Base-by-base conservation (phyloP, 495 filamentous ascomycete genomes). In the Penicillium herquei region DNA sequence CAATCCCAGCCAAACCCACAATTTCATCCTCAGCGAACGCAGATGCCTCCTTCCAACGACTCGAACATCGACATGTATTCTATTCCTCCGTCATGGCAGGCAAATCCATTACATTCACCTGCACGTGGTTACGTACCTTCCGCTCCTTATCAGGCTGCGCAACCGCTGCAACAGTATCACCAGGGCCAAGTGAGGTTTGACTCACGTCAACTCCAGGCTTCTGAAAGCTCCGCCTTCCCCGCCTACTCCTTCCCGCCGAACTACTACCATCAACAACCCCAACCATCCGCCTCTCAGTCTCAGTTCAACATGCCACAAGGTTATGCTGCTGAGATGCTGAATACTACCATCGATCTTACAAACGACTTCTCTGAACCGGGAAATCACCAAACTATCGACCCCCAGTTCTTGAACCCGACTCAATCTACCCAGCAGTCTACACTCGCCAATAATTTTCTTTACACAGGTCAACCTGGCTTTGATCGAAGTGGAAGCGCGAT, bases 321-420 rank as follows among this genome's bases (percentile, higher is more conserved):
- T 2, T 75, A 59, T 45, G 40, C 69, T 11, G 52, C 63, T 0
- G 68, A 67, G 7, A 40, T 63, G 42, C 51, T 65, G 54, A 57
- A 65, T 34, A 54, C 61, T 26, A 67, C 69, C 6, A 68, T 75
- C 42, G 66, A 71, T 41, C 68, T 71, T 30, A 60, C 66, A 10
- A 64, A 65, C 48, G 68, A 71, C 14, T 78, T 67, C 51, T 13
- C 67, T n/a, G 59, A 63, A 13, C 49, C 65, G 1, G 59, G 37
- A 21, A 48, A 62, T 1, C 61, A 65, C 49, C 63, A 69, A 16
- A 76, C 74, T 7, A 77, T 78, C 51, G 71, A 78, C 43, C 76
- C 76, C 0, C 69, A 70, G 21, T 78, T 68, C 51, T 63, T 77
- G 0, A 67, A 65, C 32, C 48, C 68, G 11, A 33, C 3, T 61